Evolutionary conservation across 169 alveolate species (phyloP).

Genomic region (Blepharisma undulans): DNA sequence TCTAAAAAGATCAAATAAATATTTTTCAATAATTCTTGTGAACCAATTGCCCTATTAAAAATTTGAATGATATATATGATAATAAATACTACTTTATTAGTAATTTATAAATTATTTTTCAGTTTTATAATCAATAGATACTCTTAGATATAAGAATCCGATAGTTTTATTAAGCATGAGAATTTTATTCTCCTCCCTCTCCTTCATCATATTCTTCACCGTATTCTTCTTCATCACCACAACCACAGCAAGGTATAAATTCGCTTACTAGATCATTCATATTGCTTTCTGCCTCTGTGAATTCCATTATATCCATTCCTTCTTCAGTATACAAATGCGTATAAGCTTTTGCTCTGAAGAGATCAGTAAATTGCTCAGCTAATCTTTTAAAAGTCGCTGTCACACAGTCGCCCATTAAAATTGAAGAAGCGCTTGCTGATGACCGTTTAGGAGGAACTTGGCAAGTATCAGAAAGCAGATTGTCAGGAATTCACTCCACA

Average conservation of each 20-base stretch:
- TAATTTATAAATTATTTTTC: no score
- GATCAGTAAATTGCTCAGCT: slow-evolving; percentile 67
- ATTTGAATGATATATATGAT: no score
- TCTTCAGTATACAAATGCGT: slow-evolving; percentile 72
- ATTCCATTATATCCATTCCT: slow-evolving; percentile 90
- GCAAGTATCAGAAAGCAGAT: slow-evolving; percentile 70
- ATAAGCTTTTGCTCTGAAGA: slow-evolving; percentile 81
- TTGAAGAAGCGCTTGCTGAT: slow-evolving; percentile 68
- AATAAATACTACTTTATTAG: no score
- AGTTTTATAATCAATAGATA: no score
- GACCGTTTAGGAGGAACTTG: slow-evolving; percentile 66
- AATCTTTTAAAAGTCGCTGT: slow-evolving; percentile 69
- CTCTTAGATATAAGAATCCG: no score
- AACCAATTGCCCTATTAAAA: no score
- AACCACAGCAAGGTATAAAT: slow-evolving; percentile 6
- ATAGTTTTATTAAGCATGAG: no score
- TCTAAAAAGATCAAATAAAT: no score
- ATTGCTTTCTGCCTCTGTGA: slow-evolving; percentile 98
- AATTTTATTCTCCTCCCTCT: background rate
- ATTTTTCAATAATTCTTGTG: no score
- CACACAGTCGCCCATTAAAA: slow-evolving; percentile 63
- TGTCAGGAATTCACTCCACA: slow-evolving; percentile 81
- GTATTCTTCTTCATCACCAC: background rate
- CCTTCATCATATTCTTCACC: background rate
- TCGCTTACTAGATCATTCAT: slow-evolving; percentile 80